phyloP scores from a whole-genome alignment of 768 basidiomycete species.

The Rossbeevera mucosa region DNA sequence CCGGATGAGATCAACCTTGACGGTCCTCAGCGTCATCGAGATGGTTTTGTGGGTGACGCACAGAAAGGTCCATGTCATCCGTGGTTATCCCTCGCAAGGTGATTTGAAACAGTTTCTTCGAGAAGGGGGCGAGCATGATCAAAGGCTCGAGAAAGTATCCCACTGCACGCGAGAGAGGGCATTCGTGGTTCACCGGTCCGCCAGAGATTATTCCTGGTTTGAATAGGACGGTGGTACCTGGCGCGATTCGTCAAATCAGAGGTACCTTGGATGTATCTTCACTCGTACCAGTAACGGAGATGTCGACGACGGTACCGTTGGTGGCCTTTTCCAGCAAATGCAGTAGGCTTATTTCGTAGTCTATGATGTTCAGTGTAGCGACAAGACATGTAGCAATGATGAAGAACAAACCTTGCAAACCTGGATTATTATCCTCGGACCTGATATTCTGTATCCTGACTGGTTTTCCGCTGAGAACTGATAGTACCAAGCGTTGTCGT shows the following conservation, averaged over 20 bases:
- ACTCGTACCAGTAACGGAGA: conserved; percentile 83
- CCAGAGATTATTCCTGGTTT: conserved; percentile 92
- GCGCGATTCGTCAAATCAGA: conserved; percentile 1
- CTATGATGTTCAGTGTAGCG: conserved; percentile 35
- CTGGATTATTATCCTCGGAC: conserved; percentile 89
- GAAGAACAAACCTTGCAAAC: conserved; percentile 65
- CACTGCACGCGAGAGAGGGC: conserved; percentile 80
- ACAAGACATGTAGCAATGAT: neutral
- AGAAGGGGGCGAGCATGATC: conserved; percentile 86
- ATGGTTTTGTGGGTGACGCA: conserved; percentile 32
- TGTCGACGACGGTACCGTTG: conserved; percentile 93
- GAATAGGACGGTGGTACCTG: conserved; percentile 87
- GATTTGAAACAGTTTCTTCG: conserved; percentile 79
- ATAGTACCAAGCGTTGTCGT: conserved; percentile 81
- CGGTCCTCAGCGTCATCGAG: conserved; percentile 1
- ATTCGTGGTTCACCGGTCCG: conserved; percentile 78
- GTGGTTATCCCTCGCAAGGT: conserved; percentile 90
- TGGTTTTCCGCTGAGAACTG: conserved; percentile 81
- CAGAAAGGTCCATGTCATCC: conserved; percentile 88
- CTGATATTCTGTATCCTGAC: conserved; percentile 86
- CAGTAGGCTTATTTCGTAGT: conserved; percentile 89
- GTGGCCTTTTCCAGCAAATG: conserved; percentile 85
- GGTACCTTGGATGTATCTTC: neutral
- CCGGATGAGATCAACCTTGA: conserved; percentile 79
- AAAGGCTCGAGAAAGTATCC: conserved; percentile 94